These are phyloP conservation scores for Hamamelis virginiana DNA, from an alignment of 164 flowering plant species.

Conservation along the genomic window DNA sequence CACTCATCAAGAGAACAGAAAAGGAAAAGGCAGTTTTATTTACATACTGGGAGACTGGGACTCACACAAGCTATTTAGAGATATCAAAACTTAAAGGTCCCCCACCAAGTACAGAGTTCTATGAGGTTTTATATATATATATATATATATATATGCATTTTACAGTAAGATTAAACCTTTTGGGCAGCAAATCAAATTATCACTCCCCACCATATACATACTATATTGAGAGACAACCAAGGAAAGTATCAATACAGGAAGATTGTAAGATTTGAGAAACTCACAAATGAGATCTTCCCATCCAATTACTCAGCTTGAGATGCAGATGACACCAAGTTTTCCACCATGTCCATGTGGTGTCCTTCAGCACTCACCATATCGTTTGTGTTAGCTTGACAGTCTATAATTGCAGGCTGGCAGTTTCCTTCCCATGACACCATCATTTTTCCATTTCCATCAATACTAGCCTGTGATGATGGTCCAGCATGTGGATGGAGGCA, in stretches of 20 bases:
- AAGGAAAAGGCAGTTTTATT: neutral
- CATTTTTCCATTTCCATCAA: conserved; percentile 21
- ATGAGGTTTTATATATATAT: neutral
- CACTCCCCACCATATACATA: neutral
- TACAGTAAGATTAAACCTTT: neutral
- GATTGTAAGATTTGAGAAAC: conserved; percentile 11
- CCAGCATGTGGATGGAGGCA: conserved; percentile 32
- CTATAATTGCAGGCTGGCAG: conserved; percentile 29
- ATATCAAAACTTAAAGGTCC: neutral
- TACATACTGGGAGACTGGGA: neutral
- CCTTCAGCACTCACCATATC: conserved; percentile 21
- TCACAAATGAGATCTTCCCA: conserved; percentile 10
- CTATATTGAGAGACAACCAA: neutral
- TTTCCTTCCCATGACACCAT: conserved; percentile 20
- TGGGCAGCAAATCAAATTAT: neutral
- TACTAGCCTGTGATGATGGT: conserved; percentile 15
- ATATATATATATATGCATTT: neutral
- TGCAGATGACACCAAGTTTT: conserved; percentile 24
- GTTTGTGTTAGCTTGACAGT: conserved; percentile 24
- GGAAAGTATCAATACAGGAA: conserved; percentile 3
- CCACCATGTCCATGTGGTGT: conserved; percentile 20
- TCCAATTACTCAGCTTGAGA: conserved; percentile 23
- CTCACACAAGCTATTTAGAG: neutral
- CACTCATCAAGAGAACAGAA: neutral
- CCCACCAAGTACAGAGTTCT: neutral